Conservation (phyloP, 768 basidiomycete genomes). For the Trametes cubensis region DNA sequence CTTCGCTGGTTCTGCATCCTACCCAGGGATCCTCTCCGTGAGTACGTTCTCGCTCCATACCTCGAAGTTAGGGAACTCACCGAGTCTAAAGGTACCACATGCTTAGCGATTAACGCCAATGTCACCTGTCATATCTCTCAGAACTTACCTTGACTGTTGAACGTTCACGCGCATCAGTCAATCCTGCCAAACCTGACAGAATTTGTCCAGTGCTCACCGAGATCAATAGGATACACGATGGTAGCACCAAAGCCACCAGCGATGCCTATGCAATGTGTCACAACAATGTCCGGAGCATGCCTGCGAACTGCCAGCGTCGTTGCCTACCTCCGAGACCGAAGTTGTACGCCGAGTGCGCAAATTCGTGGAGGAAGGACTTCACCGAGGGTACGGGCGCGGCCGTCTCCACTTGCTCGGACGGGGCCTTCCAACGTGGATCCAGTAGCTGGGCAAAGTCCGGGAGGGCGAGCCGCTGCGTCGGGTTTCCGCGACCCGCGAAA, state of each 20-base stretch:
- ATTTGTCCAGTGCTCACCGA: conserved; percentile 57
- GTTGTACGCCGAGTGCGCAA: conserved; percentile 78
- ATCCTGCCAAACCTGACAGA: neutral
- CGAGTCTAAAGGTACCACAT: conserved; percentile 50
- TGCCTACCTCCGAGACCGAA: conserved; percentile 80
- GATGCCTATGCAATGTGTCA: conserved; percentile 51
- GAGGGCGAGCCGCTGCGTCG: conserved; percentile 72
- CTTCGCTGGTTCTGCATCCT: conserved; percentile 98
- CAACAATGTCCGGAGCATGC: neutral
- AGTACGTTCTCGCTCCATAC: neutral
- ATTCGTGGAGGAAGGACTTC: conserved; percentile 52
- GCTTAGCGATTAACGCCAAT: neutral
- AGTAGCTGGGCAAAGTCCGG: conserved; percentile 92
- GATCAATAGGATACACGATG: conserved; percentile 96
- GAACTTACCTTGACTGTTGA: conserved; percentile 68
- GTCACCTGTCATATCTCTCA: neutral
- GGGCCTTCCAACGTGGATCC: conserved; percentile 86
- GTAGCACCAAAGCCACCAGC: conserved; percentile 95
- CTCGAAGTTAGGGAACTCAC: conserved; percentile 35
- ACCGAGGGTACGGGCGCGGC: conserved; percentile 33
- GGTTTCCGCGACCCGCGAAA: conserved; percentile 84
- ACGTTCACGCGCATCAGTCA: conserved; percentile 14
- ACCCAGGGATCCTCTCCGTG: neutral
- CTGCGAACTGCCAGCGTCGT: conserved; percentile 24
- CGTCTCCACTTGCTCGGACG: conserved; percentile 50